phyloP scores from a whole-genome alignment of 805 yeast species.

The Kluyveromyces aestuarii region DNA sequence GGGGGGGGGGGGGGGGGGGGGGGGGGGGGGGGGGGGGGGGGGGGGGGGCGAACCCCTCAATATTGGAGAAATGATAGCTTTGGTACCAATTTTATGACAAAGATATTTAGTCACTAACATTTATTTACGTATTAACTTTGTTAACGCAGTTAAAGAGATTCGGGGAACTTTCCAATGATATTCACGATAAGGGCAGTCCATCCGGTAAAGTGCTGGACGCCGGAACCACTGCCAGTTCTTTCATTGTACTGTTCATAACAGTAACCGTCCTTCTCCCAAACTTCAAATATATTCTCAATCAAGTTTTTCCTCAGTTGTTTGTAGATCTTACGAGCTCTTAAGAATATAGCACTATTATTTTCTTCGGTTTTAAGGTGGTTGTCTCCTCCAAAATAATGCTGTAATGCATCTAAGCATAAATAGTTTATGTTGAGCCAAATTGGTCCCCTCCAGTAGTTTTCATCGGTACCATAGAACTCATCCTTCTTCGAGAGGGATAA shows the following conservation, averaged over 20 bases:
- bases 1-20: too few species aligned
- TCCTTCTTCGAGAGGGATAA: constrained; percentile 70
- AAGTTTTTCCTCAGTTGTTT: constrained; percentile 51
- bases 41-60: too few species aligned
- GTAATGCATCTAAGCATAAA: constrained; percentile 61
- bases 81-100: too few species aligned
- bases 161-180: constrained; percentile 45
- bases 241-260: constrained; percentile 91
- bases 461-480: constrained; percentile 60
- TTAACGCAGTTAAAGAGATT: not conserved
- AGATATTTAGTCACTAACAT: too few species aligned
- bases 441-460: constrained; percentile 94
- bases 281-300: constrained; percentile 55
- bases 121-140: not conserved
- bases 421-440: constrained; percentile 91
- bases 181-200: constrained; percentile 82
- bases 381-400: constrained; percentile 38
- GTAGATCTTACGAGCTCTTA: constrained; percentile 42
- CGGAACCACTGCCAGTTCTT: constrained; percentile 59
- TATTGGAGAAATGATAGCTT: too few species aligned
- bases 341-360: constrained; percentile 11
- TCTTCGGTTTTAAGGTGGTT: constrained; percentile 19
- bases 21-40: too few species aligned
- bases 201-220: constrained; percentile 86
- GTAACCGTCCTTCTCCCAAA: constrained; percentile 69